A percentile compares a stretch with the other conserved stretches of the same genome.
Conservation (phyloP, 2,329 filamentous ascomycete species). For the Botrytis cinerea region DNA sequence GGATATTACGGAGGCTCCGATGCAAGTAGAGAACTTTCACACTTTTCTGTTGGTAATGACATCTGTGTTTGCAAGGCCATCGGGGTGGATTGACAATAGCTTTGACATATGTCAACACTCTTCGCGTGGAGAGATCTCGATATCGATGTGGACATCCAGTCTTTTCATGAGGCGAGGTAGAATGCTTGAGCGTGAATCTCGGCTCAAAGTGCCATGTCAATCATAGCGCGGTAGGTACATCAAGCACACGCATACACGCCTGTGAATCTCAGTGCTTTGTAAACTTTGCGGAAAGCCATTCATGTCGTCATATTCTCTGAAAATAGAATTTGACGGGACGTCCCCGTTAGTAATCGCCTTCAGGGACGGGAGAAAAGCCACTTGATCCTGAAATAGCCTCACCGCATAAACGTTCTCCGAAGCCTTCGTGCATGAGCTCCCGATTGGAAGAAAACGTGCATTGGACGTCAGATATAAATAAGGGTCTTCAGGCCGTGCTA, state of each 20-base stretch:
- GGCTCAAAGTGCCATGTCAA: background rate
- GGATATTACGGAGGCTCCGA: background rate
- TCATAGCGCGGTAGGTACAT: background rate
- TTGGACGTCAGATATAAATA: background rate
- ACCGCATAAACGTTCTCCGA: background rate
- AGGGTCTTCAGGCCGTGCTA: background rate
- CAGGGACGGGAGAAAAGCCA: background rate
- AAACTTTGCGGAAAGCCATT: background rate
- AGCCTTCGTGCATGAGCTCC: no score
- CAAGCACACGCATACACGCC: background rate
- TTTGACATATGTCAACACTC: background rate
- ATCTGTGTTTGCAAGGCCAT: background rate
- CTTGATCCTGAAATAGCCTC: background rate
- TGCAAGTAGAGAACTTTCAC: conserved; percentile 16
- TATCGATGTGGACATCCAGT: background rate
- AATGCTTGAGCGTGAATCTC: background rate
- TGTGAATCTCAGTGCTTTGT: background rate
- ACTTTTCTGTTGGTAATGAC: background rate
- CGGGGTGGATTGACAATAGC: background rate
- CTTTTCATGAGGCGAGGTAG: background rate
- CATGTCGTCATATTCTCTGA: background rate
- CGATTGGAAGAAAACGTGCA: background rate
- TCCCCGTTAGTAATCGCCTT: background rate
- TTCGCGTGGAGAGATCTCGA: background rate
- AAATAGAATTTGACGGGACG: background rate